These are phyloP conservation scores for Haplosporangium sp. DNA, from an alignment of 371 early-diverging fungal genomes.

Conservation along the genomic window DNA sequence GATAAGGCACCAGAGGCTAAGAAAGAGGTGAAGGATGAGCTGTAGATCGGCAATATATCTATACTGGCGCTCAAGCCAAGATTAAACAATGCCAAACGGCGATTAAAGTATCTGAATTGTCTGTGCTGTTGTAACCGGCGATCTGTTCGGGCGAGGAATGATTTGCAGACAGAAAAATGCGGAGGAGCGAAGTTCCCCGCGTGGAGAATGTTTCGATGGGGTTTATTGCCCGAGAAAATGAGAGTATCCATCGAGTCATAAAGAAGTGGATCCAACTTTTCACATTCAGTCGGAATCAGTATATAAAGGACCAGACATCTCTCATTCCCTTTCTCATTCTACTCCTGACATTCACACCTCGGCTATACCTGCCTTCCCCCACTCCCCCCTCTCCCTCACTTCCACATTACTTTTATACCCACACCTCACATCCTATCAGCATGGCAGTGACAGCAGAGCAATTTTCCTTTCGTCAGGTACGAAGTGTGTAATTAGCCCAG, in stretches of 20 bases:
- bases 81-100: no score
- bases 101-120: no score
- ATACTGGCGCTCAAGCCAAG: neutral
- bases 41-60: neutral
- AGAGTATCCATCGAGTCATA: neutral
- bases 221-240: neutral
- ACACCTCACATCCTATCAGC: neutral
- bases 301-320: neutral
- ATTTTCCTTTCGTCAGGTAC: constrained; percentile 41
- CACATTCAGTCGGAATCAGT: neutral
- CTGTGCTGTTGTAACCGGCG: no score
- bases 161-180: no score
- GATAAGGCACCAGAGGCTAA: no score
- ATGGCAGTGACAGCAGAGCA: constrained; percentile 42
- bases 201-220: neutral
- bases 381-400: neutral
- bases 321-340: neutral
- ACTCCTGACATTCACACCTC: constrained; percentile 2
- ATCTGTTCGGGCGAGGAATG: no score
- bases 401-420: constrained; percentile 7
- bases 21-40: neutral
- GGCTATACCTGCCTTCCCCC: neutral
- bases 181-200: constrained; percentile 2
- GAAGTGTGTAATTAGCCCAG: neutral
- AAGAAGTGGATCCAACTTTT: neutral